Percentiles rank a stretch among this genome's conserved stretches.
phyloP scores from a whole-genome alignment of 345 rosid species.

The Acer campestre region DNA sequence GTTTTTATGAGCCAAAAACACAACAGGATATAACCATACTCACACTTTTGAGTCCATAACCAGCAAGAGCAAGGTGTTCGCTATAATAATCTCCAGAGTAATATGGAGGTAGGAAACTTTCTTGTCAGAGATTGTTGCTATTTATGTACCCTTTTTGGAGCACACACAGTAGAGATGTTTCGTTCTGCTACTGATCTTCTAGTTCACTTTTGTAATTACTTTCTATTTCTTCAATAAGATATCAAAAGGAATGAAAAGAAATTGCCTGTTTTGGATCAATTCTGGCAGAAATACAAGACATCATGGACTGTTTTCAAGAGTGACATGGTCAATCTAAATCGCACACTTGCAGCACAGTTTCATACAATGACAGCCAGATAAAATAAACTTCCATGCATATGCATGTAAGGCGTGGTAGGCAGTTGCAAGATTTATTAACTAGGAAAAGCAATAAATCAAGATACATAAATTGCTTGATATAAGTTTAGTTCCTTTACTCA shows the following conservation, averaged over 20 bases:
- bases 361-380: background rate
- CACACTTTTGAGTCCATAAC: background rate
- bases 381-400: background rate
- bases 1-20: too few species aligned
- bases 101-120: background rate
- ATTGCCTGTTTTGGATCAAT: background rate
- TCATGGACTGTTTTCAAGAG: background rate
- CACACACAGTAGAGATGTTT: too few species aligned
- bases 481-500: slow-evolving; percentile 31
- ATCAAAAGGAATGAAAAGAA: too few species aligned
- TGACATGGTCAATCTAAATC: background rate
- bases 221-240: too few species aligned
- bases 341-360: background rate
- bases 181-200: too few species aligned
- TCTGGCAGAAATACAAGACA: background rate
- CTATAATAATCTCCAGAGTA: background rate
- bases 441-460: slow-evolving; percentile 16
- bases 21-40: background rate
- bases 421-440: slow-evolving; percentile 16
- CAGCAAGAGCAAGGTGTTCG: too few species aligned
- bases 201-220: too few species aligned
- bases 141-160: too few species aligned
- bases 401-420: background rate
- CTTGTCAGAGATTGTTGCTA: background rate
- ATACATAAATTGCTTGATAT: slow-evolving; percentile 14